These are phyloP conservation scores for Daldinia sp. DNA, from an alignment of 2,329 filamentous ascomycete genomes.

Conservation along the genomic window DNA sequence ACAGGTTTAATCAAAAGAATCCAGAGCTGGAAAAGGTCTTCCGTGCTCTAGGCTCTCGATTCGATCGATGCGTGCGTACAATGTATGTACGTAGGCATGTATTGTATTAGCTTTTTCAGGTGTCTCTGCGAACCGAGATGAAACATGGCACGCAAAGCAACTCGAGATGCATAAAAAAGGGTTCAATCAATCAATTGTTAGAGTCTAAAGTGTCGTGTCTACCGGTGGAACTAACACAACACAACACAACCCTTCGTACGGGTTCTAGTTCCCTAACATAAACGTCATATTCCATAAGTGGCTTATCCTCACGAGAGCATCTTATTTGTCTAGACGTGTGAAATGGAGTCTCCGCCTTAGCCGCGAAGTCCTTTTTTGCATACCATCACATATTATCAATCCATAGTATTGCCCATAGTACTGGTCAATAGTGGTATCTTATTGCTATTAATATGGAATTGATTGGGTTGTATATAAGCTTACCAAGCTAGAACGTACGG, in stretches of 20 bases:
- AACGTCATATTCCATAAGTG: slow-evolving; percentile 28
- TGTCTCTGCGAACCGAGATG: slow-evolving; percentile 38
- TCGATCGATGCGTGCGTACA: slow-evolving; percentile 12
- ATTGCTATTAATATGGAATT: slow-evolving; percentile 31
- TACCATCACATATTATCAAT: slow-evolving; percentile 4
- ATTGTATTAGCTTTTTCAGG: not conserved
- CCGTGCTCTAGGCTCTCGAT: slow-evolving; percentile 10
- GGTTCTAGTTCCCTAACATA: slow-evolving; percentile 7
- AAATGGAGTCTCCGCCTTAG: slow-evolving; percentile 30
- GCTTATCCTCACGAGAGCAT: slow-evolving; percentile 14
- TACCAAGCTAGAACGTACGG: slow-evolving; percentile 7
- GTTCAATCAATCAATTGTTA: slow-evolving; percentile 31
- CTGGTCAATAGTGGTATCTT: slow-evolving; percentile 8
- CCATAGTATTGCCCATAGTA: no score
- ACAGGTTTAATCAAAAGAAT: slow-evolving; percentile 6
- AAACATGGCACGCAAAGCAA: slow-evolving; percentile 31
- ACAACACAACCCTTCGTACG: slow-evolving; percentile 8
- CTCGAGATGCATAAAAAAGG: slow-evolving; percentile 36
- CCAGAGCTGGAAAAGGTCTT: slow-evolving; percentile 13
- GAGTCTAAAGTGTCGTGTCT: slow-evolving; percentile 13
- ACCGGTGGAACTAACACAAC: slow-evolving; percentile 22
- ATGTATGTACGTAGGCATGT: not conserved
- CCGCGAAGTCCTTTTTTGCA: slow-evolving; percentile 19
- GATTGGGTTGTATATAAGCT: slow-evolving; percentile 19
- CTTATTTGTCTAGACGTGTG: not conserved